Conservation (phyloP, 345 rosid genomes). For the Boechera divaricarpa region DNA sequence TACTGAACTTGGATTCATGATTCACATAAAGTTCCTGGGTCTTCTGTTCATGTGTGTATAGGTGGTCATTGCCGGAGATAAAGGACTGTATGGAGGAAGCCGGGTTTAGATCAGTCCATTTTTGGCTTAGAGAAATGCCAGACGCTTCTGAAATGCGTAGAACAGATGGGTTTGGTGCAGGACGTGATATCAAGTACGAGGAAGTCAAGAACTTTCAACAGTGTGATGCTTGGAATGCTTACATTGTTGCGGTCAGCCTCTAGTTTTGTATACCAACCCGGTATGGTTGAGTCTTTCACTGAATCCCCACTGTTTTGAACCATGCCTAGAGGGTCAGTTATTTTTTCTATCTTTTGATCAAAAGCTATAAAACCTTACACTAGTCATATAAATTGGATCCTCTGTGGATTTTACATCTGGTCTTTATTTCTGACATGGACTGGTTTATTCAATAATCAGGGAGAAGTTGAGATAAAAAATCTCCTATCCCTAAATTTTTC, state of each 20-base stretch:
- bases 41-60: conserved; percentile 36
- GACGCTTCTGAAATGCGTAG: conserved; percentile 62
- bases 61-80: conserved; percentile 92
- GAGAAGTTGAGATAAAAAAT: neutral
- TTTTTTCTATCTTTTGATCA: neutral
- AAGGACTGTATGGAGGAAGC: conserved; percentile 91
- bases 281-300: neutral
- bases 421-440: neutral
- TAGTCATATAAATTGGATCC: neutral
- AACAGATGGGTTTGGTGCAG: conserved; percentile 74
- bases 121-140: conserved; percentile 90
- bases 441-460: neutral
- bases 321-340: neutral
- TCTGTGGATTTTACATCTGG: neutral
- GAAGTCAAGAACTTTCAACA: conserved; percentile 72
- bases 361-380: neutral
- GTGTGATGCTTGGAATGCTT: conserved; percentile 93
- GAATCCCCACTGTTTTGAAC: neutral
- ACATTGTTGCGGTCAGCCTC: conserved; percentile 65
- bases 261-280: conserved; percentile 2
- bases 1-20: neutral
- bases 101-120: conserved; percentile 76
- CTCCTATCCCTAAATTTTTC: neutral
- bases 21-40: neutral
- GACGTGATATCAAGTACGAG: conserved; percentile 71